Evolutionary conservation across 352 stramenopile genomes (phyloP).

Genomic region (Phytophthora aleatoria): DNA sequence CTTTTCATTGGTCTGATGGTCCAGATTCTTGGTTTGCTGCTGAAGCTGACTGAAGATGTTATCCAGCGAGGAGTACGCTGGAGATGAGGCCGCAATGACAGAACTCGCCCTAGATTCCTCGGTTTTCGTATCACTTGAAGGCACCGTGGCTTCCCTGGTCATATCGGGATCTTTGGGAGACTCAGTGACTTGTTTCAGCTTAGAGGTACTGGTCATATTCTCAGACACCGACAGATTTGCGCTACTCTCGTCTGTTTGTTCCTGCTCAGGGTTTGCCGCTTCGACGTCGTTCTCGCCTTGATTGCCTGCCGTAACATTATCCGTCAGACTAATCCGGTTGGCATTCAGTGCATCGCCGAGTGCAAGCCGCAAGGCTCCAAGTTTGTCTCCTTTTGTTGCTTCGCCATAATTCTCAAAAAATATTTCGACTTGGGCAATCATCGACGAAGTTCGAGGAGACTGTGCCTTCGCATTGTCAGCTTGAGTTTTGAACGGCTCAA

Average conservation of each 20-base stretch:
- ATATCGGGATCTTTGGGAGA: background rate
- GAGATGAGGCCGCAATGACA: background rate
- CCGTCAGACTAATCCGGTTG: background rate
- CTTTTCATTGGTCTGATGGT: constrained; percentile 34
- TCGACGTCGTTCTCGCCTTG: constrained; percentile 26
- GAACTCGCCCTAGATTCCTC: background rate
- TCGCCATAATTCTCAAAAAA: constrained; percentile 26
- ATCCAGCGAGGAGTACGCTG: constrained; percentile 13
- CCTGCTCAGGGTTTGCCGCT: background rate
- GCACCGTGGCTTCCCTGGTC: background rate
- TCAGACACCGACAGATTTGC: background rate
- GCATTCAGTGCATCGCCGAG: constrained; percentile 21
- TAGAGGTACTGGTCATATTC: background rate
- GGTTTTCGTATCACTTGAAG: background rate
- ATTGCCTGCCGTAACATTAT: constrained; percentile 12
- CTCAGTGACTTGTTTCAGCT: background rate
- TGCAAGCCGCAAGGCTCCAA: constrained; percentile 25
- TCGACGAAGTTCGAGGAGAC: background rate
- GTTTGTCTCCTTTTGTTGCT: constrained; percentile 16
- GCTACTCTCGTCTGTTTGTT: constrained; percentile 6
- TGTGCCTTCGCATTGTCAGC: background rate
- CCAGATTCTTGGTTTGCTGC: constrained; percentile 28
- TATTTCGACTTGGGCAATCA: constrained; percentile 18
- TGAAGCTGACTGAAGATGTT: constrained; percentile 38
- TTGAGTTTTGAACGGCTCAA: constrained; percentile 33